A percentile compares a stretch with the other conserved stretches of the same genome.
Conservation (phyloP, 495 filamentous ascomycete species). For the Acidomyces sp. region DNA sequence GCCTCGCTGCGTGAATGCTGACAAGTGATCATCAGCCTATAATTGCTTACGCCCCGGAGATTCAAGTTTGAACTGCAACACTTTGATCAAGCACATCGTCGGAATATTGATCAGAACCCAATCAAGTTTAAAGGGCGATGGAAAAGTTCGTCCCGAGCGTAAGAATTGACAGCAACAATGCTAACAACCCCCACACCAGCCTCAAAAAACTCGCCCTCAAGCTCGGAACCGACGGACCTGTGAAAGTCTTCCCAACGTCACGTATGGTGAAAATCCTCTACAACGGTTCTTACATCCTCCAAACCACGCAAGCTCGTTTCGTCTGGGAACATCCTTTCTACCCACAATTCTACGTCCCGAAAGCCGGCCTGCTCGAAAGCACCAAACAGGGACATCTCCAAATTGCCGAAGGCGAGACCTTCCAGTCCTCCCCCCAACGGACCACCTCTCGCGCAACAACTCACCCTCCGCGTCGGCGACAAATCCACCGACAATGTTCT, state of each 20-base stretch:
- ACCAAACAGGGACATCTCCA: not conserved
- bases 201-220: slow-evolving; percentile 30
- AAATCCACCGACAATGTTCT: slow-evolving; percentile 8
- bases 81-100: too few species aligned
- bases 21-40: too few species aligned
- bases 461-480: slow-evolving; percentile 2
- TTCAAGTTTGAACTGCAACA: too few species aligned
- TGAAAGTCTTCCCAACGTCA: slow-evolving; percentile 29
- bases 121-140: too few species aligned
- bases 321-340: slow-evolving; percentile 34
- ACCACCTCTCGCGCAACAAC: slow-evolving; percentile 7
- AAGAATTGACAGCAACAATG: too few species aligned
- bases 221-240: slow-evolving; percentile 29
- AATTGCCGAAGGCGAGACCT: slow-evolving; percentile 2
- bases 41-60: too few species aligned
- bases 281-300: slow-evolving; percentile 27
- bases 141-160: too few species aligned
- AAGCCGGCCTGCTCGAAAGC: slow-evolving; percentile 5
- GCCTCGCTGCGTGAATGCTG: too few species aligned
- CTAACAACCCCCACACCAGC: slow-evolving; percentile 12
- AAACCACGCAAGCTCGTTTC: slow-evolving; percentile 29
- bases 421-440: slow-evolving; percentile 11
- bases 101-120: too few species aligned
- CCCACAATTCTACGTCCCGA: slow-evolving; percentile 25
- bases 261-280: slow-evolving; percentile 31